These are phyloP conservation scores for Neurospora sp. DNA, from an alignment of 495 filamentous ascomycete genomes.

Conservation along the genomic window DNA sequence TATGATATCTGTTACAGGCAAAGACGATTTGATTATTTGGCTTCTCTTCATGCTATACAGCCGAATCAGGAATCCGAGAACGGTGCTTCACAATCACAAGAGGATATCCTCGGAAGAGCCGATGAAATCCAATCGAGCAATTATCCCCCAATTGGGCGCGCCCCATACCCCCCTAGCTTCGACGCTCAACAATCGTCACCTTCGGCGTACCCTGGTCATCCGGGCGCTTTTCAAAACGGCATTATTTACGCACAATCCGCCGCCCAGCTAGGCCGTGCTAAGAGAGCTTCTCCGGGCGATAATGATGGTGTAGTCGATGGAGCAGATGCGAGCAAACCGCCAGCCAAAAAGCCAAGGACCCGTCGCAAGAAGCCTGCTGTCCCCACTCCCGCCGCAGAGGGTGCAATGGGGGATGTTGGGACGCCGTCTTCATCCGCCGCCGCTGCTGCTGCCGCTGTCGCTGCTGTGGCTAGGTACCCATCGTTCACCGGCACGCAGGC, in stretches of 20 bases:
- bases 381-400: neutral
- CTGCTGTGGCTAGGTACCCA: slow-evolving; percentile 14
- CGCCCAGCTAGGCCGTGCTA: slow-evolving; percentile 7
- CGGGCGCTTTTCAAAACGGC: slow-evolving; percentile 6
- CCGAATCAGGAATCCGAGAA: neutral
- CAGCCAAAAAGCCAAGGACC: slow-evolving; percentile 12
- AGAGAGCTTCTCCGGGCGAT: slow-evolving; percentile 7
- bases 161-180: neutral
- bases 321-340: neutral
- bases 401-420: neutral
- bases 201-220: neutral
- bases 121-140: neutral
- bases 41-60: neutral
- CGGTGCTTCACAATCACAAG: neutral
- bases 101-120: neutral
- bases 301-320: neutral
- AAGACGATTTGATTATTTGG: neutral
- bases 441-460: neutral
- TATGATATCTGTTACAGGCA: neutral
- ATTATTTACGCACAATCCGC: slow-evolving; percentile 17
- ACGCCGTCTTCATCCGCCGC: neutral
- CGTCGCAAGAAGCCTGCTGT: slow-evolving; percentile 12
- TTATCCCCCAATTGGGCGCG: neutral
- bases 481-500: slow-evolving; percentile 9
- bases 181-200: neutral